Base-by-base conservation (phyloP, 2,329 filamentous ascomycete genomes). In the Curvularia lunata region DNA sequence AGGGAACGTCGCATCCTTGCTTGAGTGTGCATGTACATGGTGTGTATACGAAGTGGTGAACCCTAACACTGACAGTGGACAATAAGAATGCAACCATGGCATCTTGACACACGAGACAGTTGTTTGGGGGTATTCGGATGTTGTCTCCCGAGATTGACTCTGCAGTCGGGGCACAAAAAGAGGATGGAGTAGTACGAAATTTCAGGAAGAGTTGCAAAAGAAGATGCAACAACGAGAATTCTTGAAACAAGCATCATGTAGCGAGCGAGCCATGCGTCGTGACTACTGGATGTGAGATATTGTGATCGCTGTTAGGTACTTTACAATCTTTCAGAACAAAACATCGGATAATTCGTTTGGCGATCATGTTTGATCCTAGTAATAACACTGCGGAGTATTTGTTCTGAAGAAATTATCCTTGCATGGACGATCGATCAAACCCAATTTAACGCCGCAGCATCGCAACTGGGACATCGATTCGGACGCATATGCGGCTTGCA, bases 21-120 rank as follows among this genome's bases (percentile, higher is more conserved):
- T 23, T 23, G 42, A 19, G 9, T 56, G 48, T 48, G 45, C 38
- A 8, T 46, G 38, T 32, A 12, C 16, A 30, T 25, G 32, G 7
- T 40, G 46, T 34, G n/a, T 32, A 40, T 40, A 25, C 12, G 51
- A 38, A 34, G 30, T 27, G 30, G 46, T 40, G 30, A 32, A 46
- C 38, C 37, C 51, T 19, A 45, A 54, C 19, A 40, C 5, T 16
- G 32, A 54, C 10, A n/a, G 45, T 58, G 27, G 30, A 45, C 16
- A 54, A 30, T 25, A 40, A 54, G 38, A 23, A 52, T 34, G 45
- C 16, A 21, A 45, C 37, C n/a, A 10, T 19, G 37, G 19, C 43
- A 10, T 46, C 43, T 13, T 10, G 50, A 32, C 54, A 40, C 32
- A 49, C 19, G 25, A 37, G 30, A 32, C 21, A 45, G 28, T 37